Evolutionary conservation across 2,329 filamentous ascomycete species (phyloP), one percentile per base, ranked within the genome.

Genomic region (Claviceps quebecensis): DNA sequence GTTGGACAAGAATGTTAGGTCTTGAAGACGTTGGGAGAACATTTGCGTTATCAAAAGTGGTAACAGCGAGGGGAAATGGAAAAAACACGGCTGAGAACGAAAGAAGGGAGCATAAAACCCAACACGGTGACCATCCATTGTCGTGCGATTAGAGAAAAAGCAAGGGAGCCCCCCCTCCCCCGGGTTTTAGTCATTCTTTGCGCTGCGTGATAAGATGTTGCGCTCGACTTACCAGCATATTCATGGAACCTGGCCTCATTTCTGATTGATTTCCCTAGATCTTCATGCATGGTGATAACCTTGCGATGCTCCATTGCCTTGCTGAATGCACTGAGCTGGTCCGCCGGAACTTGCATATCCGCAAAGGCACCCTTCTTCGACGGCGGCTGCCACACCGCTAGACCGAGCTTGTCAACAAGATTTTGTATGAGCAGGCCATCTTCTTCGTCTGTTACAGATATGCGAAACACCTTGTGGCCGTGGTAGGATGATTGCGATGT

Each of bases 391-490:
- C 68, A 71, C 2, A 65, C 65, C 47, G 56, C 55, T 44, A 72
- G 58, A 4, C 61, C 61, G 17, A 70, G 63, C 52, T 61, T 61
- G 44, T 59, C 53, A 29, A 69, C 57, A 53, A 69, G 59, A 17
- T 56, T 52, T 53, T 63, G 63, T 46, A 72, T 57, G 17, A 58
- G 58, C 1, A 43, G 23, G 52, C 57, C 61, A 17, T 62, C 60
- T 47, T 67, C 56, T 38, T 62, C 60, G 48, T 67, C 57, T 38
- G 63, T 54, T 13, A 62, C 62, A 6, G 65, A 59, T 19, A 73
- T 59, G 16, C 70, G 69, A 51, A 69, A 66, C n/a, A 71, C 70
- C 53, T 71, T 69, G 61, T 69, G 70, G 5, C 71, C 70, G 50
- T 69, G 61, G 52, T 74, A 75, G 0, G 65, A 66, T 34, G 44